A percentile compares a stretch with the other conserved stretches of the same genome.
These are phyloP conservation scores for Tetrapisispora iriomotensis DNA, from an alignment of 805 yeast species.

Conservation along the genomic window DNA sequence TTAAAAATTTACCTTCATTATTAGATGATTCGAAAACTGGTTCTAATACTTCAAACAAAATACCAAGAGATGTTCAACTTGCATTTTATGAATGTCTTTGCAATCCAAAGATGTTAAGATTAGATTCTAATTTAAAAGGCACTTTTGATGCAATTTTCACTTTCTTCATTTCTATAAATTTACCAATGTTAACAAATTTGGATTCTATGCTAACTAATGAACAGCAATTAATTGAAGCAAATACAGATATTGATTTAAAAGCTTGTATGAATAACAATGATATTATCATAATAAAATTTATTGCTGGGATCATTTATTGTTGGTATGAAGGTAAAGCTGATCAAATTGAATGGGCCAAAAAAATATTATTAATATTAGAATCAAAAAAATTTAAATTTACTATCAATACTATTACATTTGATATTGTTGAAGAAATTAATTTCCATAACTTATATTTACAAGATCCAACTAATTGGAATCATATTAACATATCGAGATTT, in stretches of 20 bases:
- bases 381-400: conserved; percentile 6
- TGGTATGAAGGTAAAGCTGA: conserved; percentile 43
- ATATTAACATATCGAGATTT: conserved; percentile 20
- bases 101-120: conserved; percentile 42
- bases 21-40: background rate
- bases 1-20: conserved; percentile 8
- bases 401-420: conserved; percentile 23
- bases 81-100: conserved; percentile 39
- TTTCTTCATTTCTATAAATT: conserved; percentile 22
- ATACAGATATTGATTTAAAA: background rate
- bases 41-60: background rate
- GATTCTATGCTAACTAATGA: background rate
- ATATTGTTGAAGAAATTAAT: conserved; percentile 47
- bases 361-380: conserved; percentile 19
- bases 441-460: conserved; percentile 45
- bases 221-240: background rate
- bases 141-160: conserved; percentile 32
- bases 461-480: conserved; percentile 39
- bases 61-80: conserved; percentile 18
- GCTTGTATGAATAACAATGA: background rate
- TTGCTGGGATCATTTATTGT: conserved; percentile 47
- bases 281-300: conserved; percentile 7
- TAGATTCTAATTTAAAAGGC: conserved; percentile 28
- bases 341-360: conserved; percentile 42
- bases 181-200: conserved; percentile 14